Base-by-base conservation (phyloP, 495 filamentous ascomycete species). In the Penicillium steckii region DNA sequence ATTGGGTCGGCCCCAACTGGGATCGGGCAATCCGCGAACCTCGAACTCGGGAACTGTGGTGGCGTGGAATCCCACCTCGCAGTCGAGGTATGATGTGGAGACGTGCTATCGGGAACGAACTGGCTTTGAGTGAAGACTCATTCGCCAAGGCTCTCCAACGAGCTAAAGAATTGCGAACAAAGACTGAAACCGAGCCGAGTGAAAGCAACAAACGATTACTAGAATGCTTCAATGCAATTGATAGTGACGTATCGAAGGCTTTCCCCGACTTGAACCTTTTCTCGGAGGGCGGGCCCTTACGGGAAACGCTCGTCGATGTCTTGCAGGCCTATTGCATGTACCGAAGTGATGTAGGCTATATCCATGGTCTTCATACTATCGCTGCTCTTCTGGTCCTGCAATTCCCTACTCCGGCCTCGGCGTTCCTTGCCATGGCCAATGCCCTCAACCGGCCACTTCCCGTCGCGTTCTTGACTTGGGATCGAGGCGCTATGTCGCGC, bases 251-350 rank as follows among this genome's bases (percentile, higher is more conserved):
- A 10, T 75, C 79, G 19, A 78, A 75, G 48, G 88, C 87, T 6
- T 96, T 88, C 74, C 84, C 85, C 0, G 89, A 95, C 33, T 73
- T 96, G 54, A 85, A 85, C 51, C 88, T 96, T 53, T 97, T 96
- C 70, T 87, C 90, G 61, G 78, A 79, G 40, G 79, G 82, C 10
- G 88, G 80, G 1, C 91, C 91, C 2, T 70, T 96, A n/a, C 83
- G 94, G 55, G 74, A 83, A 29, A 82, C 80, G 26, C 75, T 97
- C 10, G 68, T 88, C 21, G 87, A 97, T 69, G 85, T 97, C 3
- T 75, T 96, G 44, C 81, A 86, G 54, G 94, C 94, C 5, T 97
- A 97, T 66, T 82, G 84, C 35, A 91, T 95, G 89, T 97, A 98
- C 70, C 83, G 94, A 52, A 86, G 84, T 54, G 94, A 98, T 67